Base-by-base conservation (phyloP, 306 rosid genomes). In the Pyrus pyrifolia region DNA sequence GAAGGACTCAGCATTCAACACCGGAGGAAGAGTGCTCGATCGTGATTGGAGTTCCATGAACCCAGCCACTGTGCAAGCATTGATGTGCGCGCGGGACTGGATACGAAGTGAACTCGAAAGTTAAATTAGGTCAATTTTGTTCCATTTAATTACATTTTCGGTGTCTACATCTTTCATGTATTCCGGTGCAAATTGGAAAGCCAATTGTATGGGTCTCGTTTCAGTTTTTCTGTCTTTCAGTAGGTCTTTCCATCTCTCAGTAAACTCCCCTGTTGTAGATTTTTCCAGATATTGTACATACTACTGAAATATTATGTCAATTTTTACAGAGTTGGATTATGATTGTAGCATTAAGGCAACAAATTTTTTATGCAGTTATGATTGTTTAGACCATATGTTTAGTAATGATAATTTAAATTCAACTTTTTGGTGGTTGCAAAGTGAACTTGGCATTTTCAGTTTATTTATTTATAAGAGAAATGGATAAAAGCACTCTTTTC, bases 71-170 rank as follows among this genome's bases (percentile, higher is more conserved):
- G 85, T 91, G 58, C 93, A 96, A 85, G 98, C 97, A 68, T 82
- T 96, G 87, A 89, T 96, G 81, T 96, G 99, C 73, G 89, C 99
- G 35, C 97, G 85, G 82, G 97, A 96, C 85, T 96, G 99, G 99
- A 92, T 96, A 61, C 81, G 87, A 77, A 87, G 97, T 83, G 98
- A 96, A 87, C 86, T 92, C 76, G 98, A 96, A 83, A 96, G 90
- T 79, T 90, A 84, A 57, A 68, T 62, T 46, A 29, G 61, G 61
- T 45, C 2, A 74, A 2, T 29, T 14, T 45, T 62, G 62, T 38
- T 74, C 63, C 70, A 12, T 74, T 45, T 53, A 27, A 45, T 12
- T 6, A 40, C 22, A 27, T 45, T 73, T 4, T 14, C 61, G n/a
- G 46, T 23, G 30, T 46, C 55, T 18, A 23, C 30, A 74, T 21